Conservation (phyloP, 345 rosid species). For the Moricandia arvensis region DNA sequence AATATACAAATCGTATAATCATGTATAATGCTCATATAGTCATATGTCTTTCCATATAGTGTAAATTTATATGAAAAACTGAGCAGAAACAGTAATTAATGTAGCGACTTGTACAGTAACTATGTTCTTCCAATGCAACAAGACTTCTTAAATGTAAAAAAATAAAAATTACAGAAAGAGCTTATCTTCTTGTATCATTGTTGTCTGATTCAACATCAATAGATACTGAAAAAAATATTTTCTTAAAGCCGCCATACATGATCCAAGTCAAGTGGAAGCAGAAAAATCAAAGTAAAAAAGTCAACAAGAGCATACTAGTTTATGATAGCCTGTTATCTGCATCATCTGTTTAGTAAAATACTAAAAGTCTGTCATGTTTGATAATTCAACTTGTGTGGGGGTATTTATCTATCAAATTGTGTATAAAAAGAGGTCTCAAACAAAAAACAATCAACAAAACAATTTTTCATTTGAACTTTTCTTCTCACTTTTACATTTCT, state of each 20-base stretch:
- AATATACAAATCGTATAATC: too few species aligned
- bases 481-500: neutral
- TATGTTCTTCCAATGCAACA: too few species aligned
- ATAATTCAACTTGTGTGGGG: slow-evolving; percentile 12
- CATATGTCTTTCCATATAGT: too few species aligned
- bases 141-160: too few species aligned
- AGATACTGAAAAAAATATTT: neutral
- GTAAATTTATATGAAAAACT: too few species aligned
- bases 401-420: neutral
- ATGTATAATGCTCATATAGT: too few species aligned
- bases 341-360: neutral
- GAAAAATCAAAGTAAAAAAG: slow-evolving; percentile 22
- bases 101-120: too few species aligned
- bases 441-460: neutral
- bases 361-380: neutral
- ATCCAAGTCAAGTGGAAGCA: neutral
- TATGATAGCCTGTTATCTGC: neutral
- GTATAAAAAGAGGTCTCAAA: neutral
- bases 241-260: neutral
- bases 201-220: neutral
- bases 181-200: neutral
- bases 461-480: neutral
- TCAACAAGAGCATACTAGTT: slow-evolving; percentile 21
- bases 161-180: too few species aligned
- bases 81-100: too few species aligned